Percentiles rank a stretch among this genome's conserved stretches.
These are phyloP conservation scores for Tylopilus intermedius DNA, from an alignment of 768 basidiomycete genomes.

Conservation along the genomic window DNA sequence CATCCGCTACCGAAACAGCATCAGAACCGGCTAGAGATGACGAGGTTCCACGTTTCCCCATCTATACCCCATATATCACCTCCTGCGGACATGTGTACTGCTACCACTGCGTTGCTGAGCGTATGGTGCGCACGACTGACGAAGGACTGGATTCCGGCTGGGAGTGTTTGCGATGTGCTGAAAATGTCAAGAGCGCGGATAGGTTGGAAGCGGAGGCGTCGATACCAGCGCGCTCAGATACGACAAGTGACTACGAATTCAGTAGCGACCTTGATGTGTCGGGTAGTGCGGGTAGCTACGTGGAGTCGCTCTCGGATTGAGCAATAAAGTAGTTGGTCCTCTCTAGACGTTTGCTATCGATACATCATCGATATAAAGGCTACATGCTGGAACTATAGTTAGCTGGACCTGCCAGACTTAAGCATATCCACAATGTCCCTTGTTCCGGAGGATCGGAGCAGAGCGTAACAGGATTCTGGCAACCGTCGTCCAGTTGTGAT, in stretches of 20 bases:
- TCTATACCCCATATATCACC: constrained; percentile 78
- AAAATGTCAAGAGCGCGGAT: constrained; percentile 58
- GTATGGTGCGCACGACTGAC: constrained; percentile 68
- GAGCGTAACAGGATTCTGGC: constrained; percentile 55
- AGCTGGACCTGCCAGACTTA: constrained; percentile 18
- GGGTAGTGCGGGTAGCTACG: constrained; percentile 40
- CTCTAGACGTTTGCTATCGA: constrained; percentile 5
- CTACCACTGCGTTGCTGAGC: constrained; percentile 87
- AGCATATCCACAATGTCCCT: constrained; percentile 39
- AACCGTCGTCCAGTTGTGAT: constrained; percentile 54
- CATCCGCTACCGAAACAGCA: constrained; percentile 17
- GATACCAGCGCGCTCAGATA: constrained; percentile 22
- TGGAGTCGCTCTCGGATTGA: constrained; percentile 32
- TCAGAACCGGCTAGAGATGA: constrained; percentile 17
- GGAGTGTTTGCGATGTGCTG: constrained; percentile 81
- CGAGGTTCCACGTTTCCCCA: constrained; percentile 54
- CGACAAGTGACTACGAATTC: constrained; percentile 55
- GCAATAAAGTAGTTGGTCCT: background rate
- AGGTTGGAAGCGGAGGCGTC: constrained; percentile 39
- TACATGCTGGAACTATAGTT: background rate
- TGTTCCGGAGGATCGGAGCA: constrained; percentile 38
- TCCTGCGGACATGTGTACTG: constrained; percentile 87
- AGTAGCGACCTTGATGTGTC: constrained; percentile 48
- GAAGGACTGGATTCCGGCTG: constrained; percentile 56
- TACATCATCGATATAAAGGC: constrained; percentile 4